Conservation (phyloP, 2,329 filamentous ascomycete genomes). For the Mollisia scopiformis region DNA sequence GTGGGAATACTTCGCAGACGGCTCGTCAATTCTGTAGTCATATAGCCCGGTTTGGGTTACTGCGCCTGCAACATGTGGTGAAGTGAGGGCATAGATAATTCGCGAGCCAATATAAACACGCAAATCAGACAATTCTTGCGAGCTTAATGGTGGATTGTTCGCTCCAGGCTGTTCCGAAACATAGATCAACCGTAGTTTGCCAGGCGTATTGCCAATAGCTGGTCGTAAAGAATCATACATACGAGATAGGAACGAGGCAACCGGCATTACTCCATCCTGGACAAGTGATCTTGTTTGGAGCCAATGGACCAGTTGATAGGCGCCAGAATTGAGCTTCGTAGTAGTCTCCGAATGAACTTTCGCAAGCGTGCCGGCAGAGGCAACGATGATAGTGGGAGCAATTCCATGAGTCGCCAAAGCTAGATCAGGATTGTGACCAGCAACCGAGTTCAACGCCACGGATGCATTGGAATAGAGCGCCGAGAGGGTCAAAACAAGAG, state of each 20-base stretch:
- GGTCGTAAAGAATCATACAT: slow-evolving; percentile 64
- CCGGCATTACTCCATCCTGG: slow-evolving; percentile 74
- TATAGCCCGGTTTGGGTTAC: slow-evolving; percentile 86
- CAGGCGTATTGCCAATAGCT: slow-evolving; percentile 61
- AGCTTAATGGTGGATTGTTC: slow-evolving; percentile 65
- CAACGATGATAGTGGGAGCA: slow-evolving; percentile 80
- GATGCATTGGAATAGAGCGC: slow-evolving; percentile 86
- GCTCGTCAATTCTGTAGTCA: slow-evolving; percentile 71
- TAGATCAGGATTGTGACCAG: slow-evolving; percentile 73
- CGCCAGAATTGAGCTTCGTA: slow-evolving; percentile 59
- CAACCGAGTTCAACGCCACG: slow-evolving; percentile 86
- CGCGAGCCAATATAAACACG: slow-evolving; percentile 80
- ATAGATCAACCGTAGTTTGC: slow-evolving; percentile 81
- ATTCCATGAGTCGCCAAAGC: slow-evolving; percentile 72
- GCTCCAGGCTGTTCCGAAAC: slow-evolving; percentile 73
- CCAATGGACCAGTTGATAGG: slow-evolving; percentile 71
- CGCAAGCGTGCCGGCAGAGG: slow-evolving; percentile 73
- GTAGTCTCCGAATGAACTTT: slow-evolving; percentile 67
- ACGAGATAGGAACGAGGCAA: slow-evolving; percentile 62
- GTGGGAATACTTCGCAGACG: slow-evolving; percentile 54
- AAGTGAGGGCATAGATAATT: slow-evolving; percentile 83
- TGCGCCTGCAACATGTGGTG: slow-evolving; percentile 82
- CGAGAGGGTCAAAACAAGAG: slow-evolving; percentile 77
- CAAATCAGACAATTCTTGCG: slow-evolving; percentile 75
- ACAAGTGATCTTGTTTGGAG: slow-evolving; percentile 71